Evolutionary conservation across 2,329 filamentous ascomycete species (phyloP).

Genomic region (Venturia pyrina): DNA sequence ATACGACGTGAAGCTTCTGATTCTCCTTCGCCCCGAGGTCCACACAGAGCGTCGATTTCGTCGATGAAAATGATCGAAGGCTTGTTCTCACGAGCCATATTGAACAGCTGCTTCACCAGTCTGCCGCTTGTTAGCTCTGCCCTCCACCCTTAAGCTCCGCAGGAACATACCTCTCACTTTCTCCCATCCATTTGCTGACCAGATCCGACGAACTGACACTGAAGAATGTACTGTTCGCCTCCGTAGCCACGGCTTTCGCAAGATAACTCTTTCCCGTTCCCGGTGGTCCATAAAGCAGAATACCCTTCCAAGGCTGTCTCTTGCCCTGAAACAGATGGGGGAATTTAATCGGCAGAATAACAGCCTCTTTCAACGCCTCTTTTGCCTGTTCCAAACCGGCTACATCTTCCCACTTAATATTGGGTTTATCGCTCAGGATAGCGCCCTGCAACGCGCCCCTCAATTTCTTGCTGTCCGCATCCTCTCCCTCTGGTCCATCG

Average conservation of each 20-base stretch:
- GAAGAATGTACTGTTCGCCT: constrained; percentile 98
- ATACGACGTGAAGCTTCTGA: constrained; percentile 95
- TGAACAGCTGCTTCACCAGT: constrained; percentile 92
- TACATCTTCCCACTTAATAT: constrained; percentile 96
- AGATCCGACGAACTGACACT: constrained; percentile 94
- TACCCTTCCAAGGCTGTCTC: constrained; percentile 96
- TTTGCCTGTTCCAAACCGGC: constrained; percentile 90
- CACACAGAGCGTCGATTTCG: constrained; percentile 93
- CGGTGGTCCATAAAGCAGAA: constrained; percentile 88
- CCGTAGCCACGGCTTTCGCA: constrained; percentile 93
- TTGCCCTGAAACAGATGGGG: constrained; percentile 94
- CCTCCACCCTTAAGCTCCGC: not conserved
- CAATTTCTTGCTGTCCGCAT: constrained; percentile 93
- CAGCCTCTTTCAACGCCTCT: constrained; percentile 94
- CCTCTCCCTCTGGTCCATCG: constrained; percentile 57
- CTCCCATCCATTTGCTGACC: constrained; percentile 99
- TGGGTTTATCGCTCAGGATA: constrained; percentile 89
- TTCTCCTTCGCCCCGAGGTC: constrained; percentile 86
- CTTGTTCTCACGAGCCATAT: constrained; percentile 96
- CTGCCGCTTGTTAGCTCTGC: constrained; percentile 34
- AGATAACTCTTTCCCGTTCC: constrained; percentile 97
- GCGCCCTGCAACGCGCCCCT: constrained; percentile 82
- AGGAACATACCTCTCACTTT: constrained; percentile 73
- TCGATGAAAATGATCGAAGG: constrained; percentile 98
- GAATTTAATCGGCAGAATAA: constrained; percentile 96